A percentile compares a stretch with the other conserved stretches of the same genome.
These are phyloP conservation scores for Dioscorea cayenensis DNA, from an alignment of 116 monocot species.

Conservation along the genomic window DNA sequence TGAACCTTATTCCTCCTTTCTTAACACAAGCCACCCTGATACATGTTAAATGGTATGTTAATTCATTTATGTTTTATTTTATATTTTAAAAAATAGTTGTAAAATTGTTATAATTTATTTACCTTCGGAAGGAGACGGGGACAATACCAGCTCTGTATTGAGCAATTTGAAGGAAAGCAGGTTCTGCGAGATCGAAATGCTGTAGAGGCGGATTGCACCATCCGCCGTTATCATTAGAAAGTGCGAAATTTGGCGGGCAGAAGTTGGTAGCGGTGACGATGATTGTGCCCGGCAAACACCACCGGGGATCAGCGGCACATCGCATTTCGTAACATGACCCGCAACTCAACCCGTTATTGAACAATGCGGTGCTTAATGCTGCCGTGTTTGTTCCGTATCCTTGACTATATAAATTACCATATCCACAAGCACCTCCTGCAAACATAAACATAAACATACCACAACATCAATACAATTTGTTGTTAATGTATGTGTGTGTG, in stretches of 20 bases:
- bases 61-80: neutral
- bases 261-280: conserved; percentile 45
- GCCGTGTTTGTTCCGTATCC: conserved; percentile 50
- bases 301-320: conserved; percentile 18
- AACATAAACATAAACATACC: no score
- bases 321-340: conserved; percentile 43
- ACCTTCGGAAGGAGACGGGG: conserved; percentile 39
- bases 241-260: conserved; percentile 42
- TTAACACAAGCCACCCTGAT: conserved; percentile 32
- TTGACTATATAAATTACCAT: conserved; percentile 43
- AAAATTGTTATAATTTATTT: neutral
- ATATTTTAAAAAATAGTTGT: neutral
- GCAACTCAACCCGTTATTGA: conserved; percentile 47
- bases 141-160: conserved; percentile 49
- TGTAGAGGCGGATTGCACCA: conserved; percentile 47
- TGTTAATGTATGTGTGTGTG: no score
- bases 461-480: no score
- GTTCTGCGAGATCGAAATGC: conserved; percentile 47
- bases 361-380: conserved; percentile 68
- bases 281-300: conserved; percentile 40
- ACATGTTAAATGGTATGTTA: neutral
- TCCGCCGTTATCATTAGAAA: conserved; percentile 39
- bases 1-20: conserved; percentile 44
- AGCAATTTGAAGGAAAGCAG: conserved; percentile 41
- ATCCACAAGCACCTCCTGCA: conserved; percentile 44